Conservation (phyloP, 257 asterid genomes). For the Solanum neorickii region DNA sequence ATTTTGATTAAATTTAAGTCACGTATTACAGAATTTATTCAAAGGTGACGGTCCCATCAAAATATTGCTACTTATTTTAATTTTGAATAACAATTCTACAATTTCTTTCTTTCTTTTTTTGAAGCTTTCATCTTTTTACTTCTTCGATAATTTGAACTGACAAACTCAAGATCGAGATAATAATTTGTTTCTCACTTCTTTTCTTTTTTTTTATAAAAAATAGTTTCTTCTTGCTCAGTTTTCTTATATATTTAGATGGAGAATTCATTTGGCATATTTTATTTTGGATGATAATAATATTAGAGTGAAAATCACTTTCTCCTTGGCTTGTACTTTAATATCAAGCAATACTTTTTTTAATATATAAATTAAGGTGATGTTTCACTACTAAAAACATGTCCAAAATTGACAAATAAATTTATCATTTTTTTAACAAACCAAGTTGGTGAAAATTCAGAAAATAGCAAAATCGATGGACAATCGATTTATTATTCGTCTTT, state of each 20-base stretch:
- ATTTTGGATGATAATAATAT: neutral
- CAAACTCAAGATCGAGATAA: neutral
- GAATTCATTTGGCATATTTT: neutral
- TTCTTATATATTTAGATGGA: neutral
- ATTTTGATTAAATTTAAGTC: too few species aligned
- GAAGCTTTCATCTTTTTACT: neutral
- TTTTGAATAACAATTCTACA: too few species aligned
- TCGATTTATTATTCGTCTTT: neutral
- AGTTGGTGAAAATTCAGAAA: too few species aligned
- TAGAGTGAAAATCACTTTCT: neutral
- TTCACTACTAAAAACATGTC: neutral
- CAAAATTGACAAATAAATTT: too few species aligned
- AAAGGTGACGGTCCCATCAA: too few species aligned
- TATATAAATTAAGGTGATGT: neutral
- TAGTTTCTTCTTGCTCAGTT: neutral
- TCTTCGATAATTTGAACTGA: neutral
- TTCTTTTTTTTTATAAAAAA: too few species aligned
- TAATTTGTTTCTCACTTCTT: neutral
- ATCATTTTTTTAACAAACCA: too few species aligned
- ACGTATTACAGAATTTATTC: too few species aligned
- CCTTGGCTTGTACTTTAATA: neutral
- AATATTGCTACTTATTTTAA: too few species aligned
- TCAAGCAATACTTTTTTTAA: neutral
- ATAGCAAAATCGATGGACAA: neutral
- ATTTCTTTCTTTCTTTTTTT: neutral